Evolutionary conservation across 768 basidiomycete genomes (phyloP).

Genomic region (Collybia sp.): DNA sequence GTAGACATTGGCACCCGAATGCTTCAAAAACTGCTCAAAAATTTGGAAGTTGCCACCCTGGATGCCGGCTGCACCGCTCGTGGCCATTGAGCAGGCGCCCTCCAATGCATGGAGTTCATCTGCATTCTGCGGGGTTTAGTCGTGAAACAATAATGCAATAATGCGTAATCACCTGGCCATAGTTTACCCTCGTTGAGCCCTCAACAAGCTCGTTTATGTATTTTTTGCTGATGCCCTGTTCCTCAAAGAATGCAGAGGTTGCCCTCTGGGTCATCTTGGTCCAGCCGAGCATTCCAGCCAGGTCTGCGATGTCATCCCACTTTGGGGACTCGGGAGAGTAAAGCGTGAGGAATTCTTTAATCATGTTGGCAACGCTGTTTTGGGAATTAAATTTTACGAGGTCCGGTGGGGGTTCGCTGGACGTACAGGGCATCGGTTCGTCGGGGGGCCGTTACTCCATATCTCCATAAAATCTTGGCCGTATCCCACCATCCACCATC

Average conservation of each 20-base stretch:
- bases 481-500: conserved; percentile 68
- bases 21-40: conserved; percentile 76
- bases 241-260: conserved; percentile 51
- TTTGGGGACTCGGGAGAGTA: conserved; percentile 52
- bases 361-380: conserved; percentile 49
- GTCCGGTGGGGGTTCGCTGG: not conserved
- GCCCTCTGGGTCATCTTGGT: conserved; percentile 41
- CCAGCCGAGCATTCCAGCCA: conserved; percentile 54
- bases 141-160: not conserved
- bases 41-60: conserved; percentile 80
- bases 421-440: conserved; percentile 53
- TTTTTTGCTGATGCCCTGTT: conserved; percentile 46
- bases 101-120: conserved; percentile 74
- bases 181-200: conserved; percentile 79
- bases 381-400: not conserved
- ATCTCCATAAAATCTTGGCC: conserved; percentile 72
- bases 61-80: conserved; percentile 60
- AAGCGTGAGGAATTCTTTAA: conserved; percentile 47
- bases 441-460: conserved; percentile 59
- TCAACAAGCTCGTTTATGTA: conserved; percentile 77
- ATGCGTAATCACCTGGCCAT: conserved; percentile 54
- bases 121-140: conserved; percentile 42
- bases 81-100: conserved; percentile 67
- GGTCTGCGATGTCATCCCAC: conserved; percentile 57
- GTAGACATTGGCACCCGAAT: conserved; percentile 63